phyloP scores from a whole-genome alignment of 192 early-diverging fungal species.

The Rhizophagus sp. region DNA sequence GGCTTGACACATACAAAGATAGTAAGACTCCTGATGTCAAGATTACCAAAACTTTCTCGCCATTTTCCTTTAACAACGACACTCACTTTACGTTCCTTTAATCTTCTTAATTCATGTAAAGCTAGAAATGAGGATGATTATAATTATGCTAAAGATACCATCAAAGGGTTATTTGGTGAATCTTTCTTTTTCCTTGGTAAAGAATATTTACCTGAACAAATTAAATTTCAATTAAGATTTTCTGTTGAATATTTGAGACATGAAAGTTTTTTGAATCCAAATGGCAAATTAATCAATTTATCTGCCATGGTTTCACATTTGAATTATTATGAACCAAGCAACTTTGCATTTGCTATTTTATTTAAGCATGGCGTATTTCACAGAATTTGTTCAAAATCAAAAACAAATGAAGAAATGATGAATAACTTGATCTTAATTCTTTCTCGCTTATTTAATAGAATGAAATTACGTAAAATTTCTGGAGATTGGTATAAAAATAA shows the following conservation, averaged over 20 bases:
- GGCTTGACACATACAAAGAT: constrained; percentile 41
- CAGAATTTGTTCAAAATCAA: background rate
- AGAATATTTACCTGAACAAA: constrained; percentile 34
- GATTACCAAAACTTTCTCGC: constrained; percentile 39
- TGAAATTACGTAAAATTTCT: background rate
- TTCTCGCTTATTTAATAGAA: constrained; percentile 20
- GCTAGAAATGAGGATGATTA: background rate
- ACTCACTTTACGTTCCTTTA: constrained; percentile 37
- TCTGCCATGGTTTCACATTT: constrained; percentile 35
- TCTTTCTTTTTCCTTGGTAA: constrained; percentile 35
- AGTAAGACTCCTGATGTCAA: constrained; percentile 39
- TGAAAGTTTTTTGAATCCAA: constrained; percentile 32
- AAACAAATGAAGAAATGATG: background rate
- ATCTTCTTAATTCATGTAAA: constrained; percentile 26
- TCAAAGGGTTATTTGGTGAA: constrained; percentile 31
- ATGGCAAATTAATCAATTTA: constrained; percentile 32
- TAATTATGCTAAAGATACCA: background rate
- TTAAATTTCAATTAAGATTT: constrained; percentile 44
- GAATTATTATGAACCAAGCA: constrained; percentile 40
- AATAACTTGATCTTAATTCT: constrained; percentile 8
- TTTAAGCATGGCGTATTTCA: constrained; percentile 42
- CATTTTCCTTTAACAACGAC: constrained; percentile 48
- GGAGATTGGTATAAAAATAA: background rate
- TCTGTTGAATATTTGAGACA: constrained; percentile 44
- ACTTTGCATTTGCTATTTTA: constrained; percentile 43